Base-by-base conservation (phyloP, 2,329 filamentous ascomycete species). In the Chrysosporium queenslandicum region DNA sequence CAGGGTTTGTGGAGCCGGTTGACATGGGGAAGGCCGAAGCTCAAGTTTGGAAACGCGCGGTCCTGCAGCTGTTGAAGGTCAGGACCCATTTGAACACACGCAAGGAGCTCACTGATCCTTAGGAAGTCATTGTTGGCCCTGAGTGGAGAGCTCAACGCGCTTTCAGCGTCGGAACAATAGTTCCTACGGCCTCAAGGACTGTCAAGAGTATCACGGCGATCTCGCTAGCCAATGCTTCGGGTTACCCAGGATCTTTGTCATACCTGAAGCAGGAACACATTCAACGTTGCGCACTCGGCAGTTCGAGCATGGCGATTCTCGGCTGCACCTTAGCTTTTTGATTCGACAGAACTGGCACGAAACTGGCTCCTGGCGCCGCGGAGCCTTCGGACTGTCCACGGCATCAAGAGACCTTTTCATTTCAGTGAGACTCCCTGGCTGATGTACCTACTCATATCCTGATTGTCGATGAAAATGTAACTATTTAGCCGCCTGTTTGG, bases 291-390 rank as follows among this genome's bases (percentile, higher is more conserved):
- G 30, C 11, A 21, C 37, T 6, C 37, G 37, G 57, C 77, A 79
- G 54, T 72, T 73, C 29, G 70, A 71, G 58, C 77, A 79, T 11
- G 77, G 77, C 12, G 69, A 63, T 42, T 70, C 70, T 2, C 76
- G 72, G 59, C 78, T 73, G 60, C 77, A 79, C 66, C 77, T 79
- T 34, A 79, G 73, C 68, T 78, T 70, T 57, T 68, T 67, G 55
- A 60, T 59, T 2, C 68, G 62, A 49, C 69, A 71, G 7, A 63
- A 68, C 11, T 65, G 63, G 46, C 68, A 71, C 0, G 69, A 71
- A 1, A 71, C 67, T 0, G 69, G 68, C 14, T 46, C 30, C 53
- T 52, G 53, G 4, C 49, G 49, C 30, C 37, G 37, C 11, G 18
- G 37, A 40, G 37, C 37, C 18, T 40, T 40, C 37, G 37, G 47